phyloP scores from a whole-genome alignment of 768 basidiomycete species.

The Rubroboletus pulcherrimus region DNA sequence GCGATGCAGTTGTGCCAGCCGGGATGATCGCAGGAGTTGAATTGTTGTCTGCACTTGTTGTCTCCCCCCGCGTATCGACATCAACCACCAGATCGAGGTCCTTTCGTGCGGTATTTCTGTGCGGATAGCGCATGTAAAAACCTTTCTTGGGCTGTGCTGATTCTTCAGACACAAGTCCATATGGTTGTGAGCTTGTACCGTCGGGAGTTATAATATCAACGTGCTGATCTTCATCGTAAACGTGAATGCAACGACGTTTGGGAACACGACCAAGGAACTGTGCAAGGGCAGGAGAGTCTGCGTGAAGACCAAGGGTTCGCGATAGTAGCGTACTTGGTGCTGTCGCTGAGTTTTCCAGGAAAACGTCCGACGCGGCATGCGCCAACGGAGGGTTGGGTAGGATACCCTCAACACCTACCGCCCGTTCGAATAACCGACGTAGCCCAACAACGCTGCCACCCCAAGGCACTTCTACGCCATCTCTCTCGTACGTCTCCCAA shows the following conservation, averaged over 20 bases:
- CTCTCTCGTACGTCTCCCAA: constrained; percentile 37
- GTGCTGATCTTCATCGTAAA: constrained; percentile 30
- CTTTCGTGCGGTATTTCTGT: constrained; percentile 40
- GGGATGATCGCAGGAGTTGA: constrained; percentile 4
- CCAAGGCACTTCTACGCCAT: constrained; percentile 34
- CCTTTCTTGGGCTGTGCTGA: constrained; percentile 1
- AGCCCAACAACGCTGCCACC: constrained; percentile 41
- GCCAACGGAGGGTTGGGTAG: constrained; percentile 10
- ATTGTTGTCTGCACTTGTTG: background rate
- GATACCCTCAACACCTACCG: constrained; percentile 38
- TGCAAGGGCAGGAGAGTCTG: constrained; percentile 49
- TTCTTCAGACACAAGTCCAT: background rate
- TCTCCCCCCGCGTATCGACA: background rate
- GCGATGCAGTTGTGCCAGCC: constrained; percentile 23
- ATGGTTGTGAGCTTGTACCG: background rate
- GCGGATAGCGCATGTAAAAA: constrained; percentile 40
- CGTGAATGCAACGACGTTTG: constrained; percentile 40
- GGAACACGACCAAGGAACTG: constrained; percentile 46
- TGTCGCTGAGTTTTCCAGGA: constrained; percentile 5
- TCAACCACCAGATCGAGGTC: constrained; percentile 32
- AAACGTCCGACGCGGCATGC: background rate
- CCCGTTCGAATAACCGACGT: constrained; percentile 46
- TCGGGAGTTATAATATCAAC: constrained; percentile 33
- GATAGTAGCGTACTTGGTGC: constrained; percentile 39
- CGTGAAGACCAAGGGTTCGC: constrained; percentile 46